Evolutionary conservation across 805 yeast genomes (phyloP), one percentile per base, ranked within the genome.

Genomic region (Lachancea nothofagi): DNA sequence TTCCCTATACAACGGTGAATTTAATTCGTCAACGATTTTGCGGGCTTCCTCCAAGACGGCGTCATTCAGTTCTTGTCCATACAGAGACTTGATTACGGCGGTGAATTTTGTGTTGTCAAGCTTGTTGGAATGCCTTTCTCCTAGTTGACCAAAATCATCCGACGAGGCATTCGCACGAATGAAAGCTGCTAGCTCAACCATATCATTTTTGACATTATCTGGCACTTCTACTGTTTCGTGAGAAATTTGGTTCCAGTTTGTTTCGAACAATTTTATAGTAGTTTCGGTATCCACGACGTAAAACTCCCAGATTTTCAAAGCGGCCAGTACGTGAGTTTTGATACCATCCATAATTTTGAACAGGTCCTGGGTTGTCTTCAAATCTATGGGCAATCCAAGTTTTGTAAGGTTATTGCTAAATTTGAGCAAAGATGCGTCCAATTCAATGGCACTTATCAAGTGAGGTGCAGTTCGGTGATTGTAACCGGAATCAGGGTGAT

Each of bases 401-500:
- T 69, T 57, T 28, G 61, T 65, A 65, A 90, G 67, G 3, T 71
- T 61, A 3, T 58, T 57, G 29, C 95, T 83, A 50, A 81, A 87
- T 13, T 78, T 74, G 14, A 81, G 57, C 34, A 89, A 66, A n/a
- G 71, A 67, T 13, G 63, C 68, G 59, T 90, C 98, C 41, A 90
- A 72, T 51, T 81, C 96, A 29, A 88, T 80, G 1, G 97, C 97
- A 3, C 95, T 65, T 10, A 58, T 69, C 46, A 90, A 71, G 63
- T 90, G 96, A 4, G 97, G 97, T 2, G 97, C 95, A 2, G 96
- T 89, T 37, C 72, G 74, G 19, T 72, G 72, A 43, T 86, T 84
- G 63, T 90, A 90, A 7, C 97, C 97, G 2, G 84, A 77, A 17
- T 89, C 96, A 0, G 97, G 97, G 50, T 85, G 88, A 2, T 80